These are phyloP conservation scores for Hypoxylon sp. DNA, from an alignment of 2,329 filamentous ascomycete species.

Conservation along the genomic window DNA sequence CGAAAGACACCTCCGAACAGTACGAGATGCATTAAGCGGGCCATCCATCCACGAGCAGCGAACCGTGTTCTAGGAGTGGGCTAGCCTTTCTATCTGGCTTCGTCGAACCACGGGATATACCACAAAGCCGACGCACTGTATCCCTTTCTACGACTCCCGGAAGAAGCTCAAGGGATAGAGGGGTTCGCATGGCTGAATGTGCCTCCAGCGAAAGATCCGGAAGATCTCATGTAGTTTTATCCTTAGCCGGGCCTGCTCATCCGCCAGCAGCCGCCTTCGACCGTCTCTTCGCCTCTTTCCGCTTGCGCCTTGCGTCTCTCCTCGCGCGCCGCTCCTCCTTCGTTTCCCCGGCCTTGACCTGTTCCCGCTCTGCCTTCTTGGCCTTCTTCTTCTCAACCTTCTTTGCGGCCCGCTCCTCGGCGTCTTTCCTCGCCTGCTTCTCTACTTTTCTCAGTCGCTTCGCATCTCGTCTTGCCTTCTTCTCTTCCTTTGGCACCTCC, in stretches of 20 bases:
- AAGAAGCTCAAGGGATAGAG: neutral
- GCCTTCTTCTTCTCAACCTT: conserved; percentile 58
- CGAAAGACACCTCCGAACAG: neutral
- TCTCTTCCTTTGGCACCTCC: conserved; percentile 53
- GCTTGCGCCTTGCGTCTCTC: conserved; percentile 62
- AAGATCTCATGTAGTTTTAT: conserved; percentile 4
- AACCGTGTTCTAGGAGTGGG: neutral
- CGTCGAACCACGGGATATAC: neutral
- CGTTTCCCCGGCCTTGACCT: conserved; percentile 59
- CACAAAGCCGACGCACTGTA: neutral
- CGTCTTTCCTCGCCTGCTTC: conserved; percentile 48
- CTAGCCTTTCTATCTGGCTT: neutral
- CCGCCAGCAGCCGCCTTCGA: conserved; percentile 36
- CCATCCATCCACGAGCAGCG: neutral
- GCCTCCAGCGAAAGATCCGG: neutral
- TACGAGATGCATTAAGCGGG: conserved; percentile 15
- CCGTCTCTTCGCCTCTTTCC: conserved; percentile 54
- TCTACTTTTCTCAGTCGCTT: conserved; percentile 51
- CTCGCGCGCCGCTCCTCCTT: conserved; percentile 62
- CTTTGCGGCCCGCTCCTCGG: conserved; percentile 43
- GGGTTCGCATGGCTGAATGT: neutral
- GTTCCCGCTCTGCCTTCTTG: conserved; percentile 61
- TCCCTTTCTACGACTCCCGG: neutral
- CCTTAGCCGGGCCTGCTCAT: conserved; percentile 13
- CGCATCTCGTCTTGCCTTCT: conserved; percentile 50